These are phyloP conservation scores for Reutealis trisperma DNA, from an alignment of 345 rosid species.

Conservation along the genomic window DNA sequence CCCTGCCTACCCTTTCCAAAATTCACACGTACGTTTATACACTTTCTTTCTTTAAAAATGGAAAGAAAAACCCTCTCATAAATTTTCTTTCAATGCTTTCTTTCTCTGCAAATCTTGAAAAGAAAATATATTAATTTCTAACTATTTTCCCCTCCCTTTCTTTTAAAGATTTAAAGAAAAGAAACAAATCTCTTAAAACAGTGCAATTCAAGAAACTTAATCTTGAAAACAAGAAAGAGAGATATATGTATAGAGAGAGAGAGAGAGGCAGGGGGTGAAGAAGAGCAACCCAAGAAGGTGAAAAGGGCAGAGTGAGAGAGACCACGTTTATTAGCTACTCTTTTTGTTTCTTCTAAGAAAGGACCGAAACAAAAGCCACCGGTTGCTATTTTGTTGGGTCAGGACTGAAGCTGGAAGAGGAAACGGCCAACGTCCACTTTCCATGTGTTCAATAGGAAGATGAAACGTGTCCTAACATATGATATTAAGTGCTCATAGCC, in stretches of 20 bases:
- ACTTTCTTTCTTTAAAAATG: background rate
- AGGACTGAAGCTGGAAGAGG: constrained; percentile 1
- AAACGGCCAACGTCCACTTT: constrained; percentile 23
- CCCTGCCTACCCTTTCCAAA: background rate
- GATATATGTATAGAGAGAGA: no score
- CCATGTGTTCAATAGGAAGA: background rate
- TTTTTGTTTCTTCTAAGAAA: background rate
- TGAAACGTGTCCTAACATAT: constrained; percentile 20
- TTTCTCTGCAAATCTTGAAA: background rate
- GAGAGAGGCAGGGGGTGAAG: background rate
- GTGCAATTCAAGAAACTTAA: background rate
- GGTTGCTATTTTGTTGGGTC: constrained; percentile 34
- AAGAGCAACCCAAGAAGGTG: background rate
- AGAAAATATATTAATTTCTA: background rate
- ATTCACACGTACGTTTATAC: background rate
- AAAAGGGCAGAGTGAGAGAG: background rate
- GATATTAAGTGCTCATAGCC: constrained; percentile 5
- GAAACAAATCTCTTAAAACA: background rate
- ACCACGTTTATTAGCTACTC: background rate
- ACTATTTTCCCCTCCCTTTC: background rate
- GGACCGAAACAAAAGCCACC: constrained; percentile 31
- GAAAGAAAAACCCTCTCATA: background rate
- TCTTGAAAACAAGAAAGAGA: background rate
- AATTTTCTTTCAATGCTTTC: background rate
- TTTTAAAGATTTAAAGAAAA: background rate